Evolutionary conservation across 768 basidiomycete species (phyloP).

Genomic region (Psilocybe azurescens): DNA sequence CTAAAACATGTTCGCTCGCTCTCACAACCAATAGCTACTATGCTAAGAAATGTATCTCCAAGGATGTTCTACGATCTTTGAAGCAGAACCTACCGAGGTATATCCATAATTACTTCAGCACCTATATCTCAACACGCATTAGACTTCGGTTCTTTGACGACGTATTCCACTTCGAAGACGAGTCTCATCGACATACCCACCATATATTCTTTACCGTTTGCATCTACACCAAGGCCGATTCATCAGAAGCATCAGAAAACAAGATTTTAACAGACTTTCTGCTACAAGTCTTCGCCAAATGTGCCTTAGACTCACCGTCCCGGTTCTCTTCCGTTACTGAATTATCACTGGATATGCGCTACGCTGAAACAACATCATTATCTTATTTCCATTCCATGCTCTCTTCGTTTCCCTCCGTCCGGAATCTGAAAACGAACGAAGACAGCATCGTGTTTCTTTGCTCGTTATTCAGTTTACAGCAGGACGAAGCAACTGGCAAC

Average conservation of each 20-base stretch:
- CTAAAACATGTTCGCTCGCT: background rate
- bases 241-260: background rate
- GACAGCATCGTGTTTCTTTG: background rate
- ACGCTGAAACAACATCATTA: background rate
- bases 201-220: background rate
- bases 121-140: background rate
- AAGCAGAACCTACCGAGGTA: background rate
- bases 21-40: background rate
- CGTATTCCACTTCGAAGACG: background rate
- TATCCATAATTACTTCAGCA: background rate
- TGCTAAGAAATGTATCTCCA: background rate
- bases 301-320: background rate
- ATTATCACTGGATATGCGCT: background rate
- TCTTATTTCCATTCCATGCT: background rate
- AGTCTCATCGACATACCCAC: background rate
- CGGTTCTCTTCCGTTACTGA: background rate
- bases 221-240: background rate
- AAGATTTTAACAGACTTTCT: background rate
- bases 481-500: background rate
- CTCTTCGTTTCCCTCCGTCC: background rate
- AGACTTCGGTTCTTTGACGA: background rate
- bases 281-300: background rate
- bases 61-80: background rate
- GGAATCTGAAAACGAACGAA: background rate
- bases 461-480: background rate